Evolutionary conservation across 805 yeast species (phyloP).

Genomic region (Nakazawaea wickerhamii): DNA sequence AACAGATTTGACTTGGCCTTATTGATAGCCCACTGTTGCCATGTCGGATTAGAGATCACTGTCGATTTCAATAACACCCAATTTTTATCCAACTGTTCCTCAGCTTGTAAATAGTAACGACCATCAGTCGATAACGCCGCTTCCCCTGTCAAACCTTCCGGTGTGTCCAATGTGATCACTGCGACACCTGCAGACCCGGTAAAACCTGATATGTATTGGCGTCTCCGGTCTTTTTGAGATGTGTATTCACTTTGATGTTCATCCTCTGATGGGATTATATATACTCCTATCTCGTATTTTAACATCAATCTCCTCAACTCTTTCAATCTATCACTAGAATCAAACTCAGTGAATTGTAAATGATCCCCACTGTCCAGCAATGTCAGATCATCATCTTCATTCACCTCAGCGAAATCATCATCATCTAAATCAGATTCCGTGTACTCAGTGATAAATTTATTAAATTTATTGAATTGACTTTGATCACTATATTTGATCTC

Average conservation of each 20-base stretch:
- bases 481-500: conserved; percentile 5
- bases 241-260: conserved; percentile 93
- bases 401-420: conserved; percentile 1
- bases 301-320: conserved; percentile 41
- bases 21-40: conserved; percentile 75
- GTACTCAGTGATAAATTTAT: conserved; percentile 6
- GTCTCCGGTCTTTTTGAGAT: conserved; percentile 70
- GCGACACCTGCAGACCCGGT: conserved; percentile 94
- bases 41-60: conserved; percentile 57
- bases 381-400: conserved; percentile 4
- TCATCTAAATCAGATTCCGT: conserved; percentile 7
- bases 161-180: conserved; percentile 52
- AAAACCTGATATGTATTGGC: conserved; percentile 81
- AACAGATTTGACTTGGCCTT: conserved; percentile 42
- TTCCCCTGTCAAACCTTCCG: conserved; percentile 36
- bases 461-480: not conserved
- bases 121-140: conserved; percentile 93
- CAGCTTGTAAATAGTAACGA: conserved; percentile 88
- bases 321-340: conserved; percentile 32
- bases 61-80: conserved; percentile 86
- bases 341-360: conserved; percentile 14
- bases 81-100: conserved; percentile 66
- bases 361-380: conserved; percentile 1
- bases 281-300: conserved; percentile 41
- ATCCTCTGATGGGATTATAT: conserved; percentile 70